These are phyloP conservation scores for Colletotrichum gigasporum DNA, from an alignment of 2,329 filamentous ascomycete species.

Conservation along the genomic window DNA sequence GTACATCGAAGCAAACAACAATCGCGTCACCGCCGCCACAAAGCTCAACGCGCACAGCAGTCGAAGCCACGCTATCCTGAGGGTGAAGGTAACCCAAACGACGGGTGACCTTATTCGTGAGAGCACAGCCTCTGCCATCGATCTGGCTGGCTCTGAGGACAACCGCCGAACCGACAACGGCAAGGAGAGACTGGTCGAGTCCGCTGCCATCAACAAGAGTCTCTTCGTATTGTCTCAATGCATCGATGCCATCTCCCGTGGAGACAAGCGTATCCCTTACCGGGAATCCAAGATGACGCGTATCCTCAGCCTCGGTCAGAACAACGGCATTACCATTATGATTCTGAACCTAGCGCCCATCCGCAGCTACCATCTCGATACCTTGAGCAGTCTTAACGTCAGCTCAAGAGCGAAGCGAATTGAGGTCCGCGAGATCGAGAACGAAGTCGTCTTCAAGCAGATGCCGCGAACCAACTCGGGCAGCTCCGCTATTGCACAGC, in stretches of 20 bases:
- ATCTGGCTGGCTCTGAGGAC: constrained; percentile 94
- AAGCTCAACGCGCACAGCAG: constrained; percentile 94
- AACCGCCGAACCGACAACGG: constrained; percentile 94
- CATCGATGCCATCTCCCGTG: constrained; percentile 88
- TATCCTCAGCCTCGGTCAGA: constrained; percentile 90
- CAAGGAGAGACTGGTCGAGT: constrained; percentile 92
- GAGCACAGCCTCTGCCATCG: constrained; percentile 92
- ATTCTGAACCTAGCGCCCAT: constrained; percentile 92
- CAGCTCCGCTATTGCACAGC: constrained; percentile 53
- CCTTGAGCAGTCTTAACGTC: constrained; percentile 91
- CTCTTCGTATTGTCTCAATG: constrained; percentile 94
- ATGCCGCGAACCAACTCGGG: constrained; percentile 64
- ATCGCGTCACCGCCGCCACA: constrained; percentile 87
- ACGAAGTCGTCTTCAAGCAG: constrained; percentile 89
- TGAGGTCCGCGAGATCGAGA: constrained; percentile 94
- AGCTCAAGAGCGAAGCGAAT: constrained; percentile 96
- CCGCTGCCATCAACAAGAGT: constrained; percentile 96
- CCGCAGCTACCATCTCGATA: constrained; percentile 93
- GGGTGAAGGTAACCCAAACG: constrained; percentile 85
- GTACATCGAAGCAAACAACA: constrained; percentile 92
- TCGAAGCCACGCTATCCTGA: constrained; percentile 88
- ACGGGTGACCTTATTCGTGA: constrained; percentile 74
- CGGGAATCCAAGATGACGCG: constrained; percentile 97
- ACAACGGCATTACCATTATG: constrained; percentile 96
- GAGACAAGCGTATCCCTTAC: constrained; percentile 84